Base-by-base conservation (phyloP, 768 basidiomycete genomes). In the Naganishia onofrii region DNA sequence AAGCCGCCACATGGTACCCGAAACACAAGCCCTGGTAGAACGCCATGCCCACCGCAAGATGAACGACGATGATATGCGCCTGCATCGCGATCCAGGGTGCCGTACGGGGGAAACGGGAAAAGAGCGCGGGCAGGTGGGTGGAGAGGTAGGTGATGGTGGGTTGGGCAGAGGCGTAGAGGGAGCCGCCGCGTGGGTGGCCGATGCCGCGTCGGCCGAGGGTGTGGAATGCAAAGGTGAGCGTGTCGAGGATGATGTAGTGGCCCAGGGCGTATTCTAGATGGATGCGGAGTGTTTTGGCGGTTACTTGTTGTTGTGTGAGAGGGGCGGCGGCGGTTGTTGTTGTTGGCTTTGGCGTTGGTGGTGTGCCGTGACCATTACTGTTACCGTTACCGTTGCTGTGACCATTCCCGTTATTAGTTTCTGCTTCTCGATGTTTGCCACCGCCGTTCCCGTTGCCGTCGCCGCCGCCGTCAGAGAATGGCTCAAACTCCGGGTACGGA, bases 11-110 rank as follows among this genome's bases (percentile, higher is more conserved):
- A 54, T 72, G 71, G 32, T 65, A 72, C 32, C 67, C 71, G 26
- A 67, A 44, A 36, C 67, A 72, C 31, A 72, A 53, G 26, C 60
- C 69, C 36, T 72, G 71, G 44, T 68, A 68, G 31, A 68, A 56
- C 3, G 67, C 66, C 26, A 68, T 60, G 4, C 70, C 70, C 12
- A 58, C 38, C 42, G 38, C 36, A 5, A 63, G 38, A 63, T 63
- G 60, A 15, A 63, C 60, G 28, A 46, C 7, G 36, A 60, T 26
- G 28, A 53, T 48, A 42, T 51, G 68, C 7, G 19, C 12, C 26
- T 44, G 54, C 2, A 26, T 12, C 17, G 34, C n/a, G 1, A 56
- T 3, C 44, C 32, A 69, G n/a, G n/a, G n/a, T n/a, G n/a, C n/a
- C n/a, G n/a, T n/a, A n/a, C n/a, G n/a, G n/a, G n/a, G n/a, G n/a